phyloP scores from a whole-genome alignment of 306 rosid species.

The Datisca glomerata region DNA sequence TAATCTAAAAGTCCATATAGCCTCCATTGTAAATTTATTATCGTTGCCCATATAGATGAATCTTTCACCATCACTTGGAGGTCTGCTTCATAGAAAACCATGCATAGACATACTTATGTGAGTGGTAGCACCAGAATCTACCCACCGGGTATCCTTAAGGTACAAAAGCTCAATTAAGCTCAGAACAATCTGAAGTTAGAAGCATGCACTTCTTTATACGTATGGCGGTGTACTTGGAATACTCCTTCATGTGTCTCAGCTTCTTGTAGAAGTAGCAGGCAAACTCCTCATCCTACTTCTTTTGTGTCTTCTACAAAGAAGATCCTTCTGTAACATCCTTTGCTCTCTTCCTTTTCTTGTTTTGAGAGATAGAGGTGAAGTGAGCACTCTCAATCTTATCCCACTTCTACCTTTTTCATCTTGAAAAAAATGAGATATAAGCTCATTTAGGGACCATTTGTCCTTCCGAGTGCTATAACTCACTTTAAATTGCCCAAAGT shows the following conservation, averaged over 20 bases:
- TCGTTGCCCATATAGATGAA: too few relatives aligned
- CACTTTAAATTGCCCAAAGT: too few relatives aligned
- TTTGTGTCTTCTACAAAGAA: not conserved
- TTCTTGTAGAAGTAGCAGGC: not conserved
- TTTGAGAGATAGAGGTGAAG: not conserved
- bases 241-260: not conserved
- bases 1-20: conserved; percentile 2
- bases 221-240: not conserved
- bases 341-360: not conserved
- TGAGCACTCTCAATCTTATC: not conserved
- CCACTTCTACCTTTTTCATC: not conserved
- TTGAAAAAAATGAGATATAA: not conserved
- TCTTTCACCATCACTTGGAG: too few relatives aligned
- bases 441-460: too few relatives aligned
- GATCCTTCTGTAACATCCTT: not conserved
- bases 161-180: not conserved
- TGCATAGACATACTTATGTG: too few relatives aligned
- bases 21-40: too few relatives aligned
- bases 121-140: too few relatives aligned
- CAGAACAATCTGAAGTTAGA: not conserved
- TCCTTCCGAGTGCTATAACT: too few relatives aligned
- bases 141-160: not conserved
- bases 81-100: not conserved
- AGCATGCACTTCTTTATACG: not conserved
- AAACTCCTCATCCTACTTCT: too few relatives aligned